These are phyloP conservation scores for Bipolaris bicolor DNA, from an alignment of 2,329 filamentous ascomycete species.

Conservation along the genomic window DNA sequence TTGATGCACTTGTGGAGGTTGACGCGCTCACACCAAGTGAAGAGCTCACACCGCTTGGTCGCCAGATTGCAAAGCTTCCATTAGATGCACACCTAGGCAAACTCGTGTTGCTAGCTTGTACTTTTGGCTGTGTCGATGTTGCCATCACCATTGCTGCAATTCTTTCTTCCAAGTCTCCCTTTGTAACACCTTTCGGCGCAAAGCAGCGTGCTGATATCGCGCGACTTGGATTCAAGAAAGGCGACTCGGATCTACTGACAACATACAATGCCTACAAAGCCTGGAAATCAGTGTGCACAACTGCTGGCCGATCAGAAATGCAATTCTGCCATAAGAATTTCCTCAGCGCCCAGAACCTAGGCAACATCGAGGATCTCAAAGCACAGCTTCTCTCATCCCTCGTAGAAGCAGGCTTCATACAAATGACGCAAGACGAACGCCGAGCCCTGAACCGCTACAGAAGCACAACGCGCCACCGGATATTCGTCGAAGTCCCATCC, in stretches of 20 bases:
- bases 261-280: constrained; percentile 90
- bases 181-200: constrained; percentile 83
- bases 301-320: constrained; percentile 74
- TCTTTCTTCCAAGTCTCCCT: constrained; percentile 92
- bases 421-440: constrained; percentile 75
- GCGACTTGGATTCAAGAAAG: constrained; percentile 76
- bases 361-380: constrained; percentile 95
- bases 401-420: constrained; percentile 82
- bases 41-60: constrained; percentile 83
- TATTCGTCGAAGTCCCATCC: constrained; percentile 83
- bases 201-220: constrained; percentile 81
- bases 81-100: constrained; percentile 96
- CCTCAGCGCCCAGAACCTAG: constrained; percentile 83
- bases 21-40: constrained; percentile 82
- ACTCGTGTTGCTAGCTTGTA: constrained; percentile 81
- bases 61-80: constrained; percentile 85
- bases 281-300: constrained; percentile 83
- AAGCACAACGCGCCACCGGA: constrained; percentile 68
- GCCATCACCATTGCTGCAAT: constrained; percentile 91
- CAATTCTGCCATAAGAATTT: constrained; percentile 96
- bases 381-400: constrained; percentile 85
- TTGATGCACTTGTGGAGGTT: constrained; percentile 92
- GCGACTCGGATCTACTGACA: constrained; percentile 90
- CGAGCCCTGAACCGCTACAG: constrained; percentile 71
- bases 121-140: constrained; percentile 92